Conservation (phyloP, 2,329 filamentous ascomycete genomes). For the Fusarium tuaranense region DNA sequence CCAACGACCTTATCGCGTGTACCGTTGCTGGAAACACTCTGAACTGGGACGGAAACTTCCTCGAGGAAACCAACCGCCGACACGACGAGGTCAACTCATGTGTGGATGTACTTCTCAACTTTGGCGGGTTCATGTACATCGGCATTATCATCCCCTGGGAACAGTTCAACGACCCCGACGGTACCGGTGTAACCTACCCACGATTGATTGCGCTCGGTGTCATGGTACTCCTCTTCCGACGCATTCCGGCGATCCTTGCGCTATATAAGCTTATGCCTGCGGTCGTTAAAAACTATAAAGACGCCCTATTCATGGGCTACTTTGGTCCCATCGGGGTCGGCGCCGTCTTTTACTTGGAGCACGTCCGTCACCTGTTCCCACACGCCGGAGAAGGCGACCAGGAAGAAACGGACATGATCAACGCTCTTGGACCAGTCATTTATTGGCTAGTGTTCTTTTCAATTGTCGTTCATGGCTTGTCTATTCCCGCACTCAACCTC, state of each 20-base stretch:
- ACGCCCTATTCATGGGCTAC: slow-evolving; percentile 72
- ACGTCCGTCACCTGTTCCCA: slow-evolving; percentile 57
- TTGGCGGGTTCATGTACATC: slow-evolving; percentile 71
- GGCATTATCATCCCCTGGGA: slow-evolving; percentile 67
- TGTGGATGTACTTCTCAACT: slow-evolving; percentile 69
- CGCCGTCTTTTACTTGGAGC: slow-evolving; percentile 78
- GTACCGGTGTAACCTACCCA: slow-evolving; percentile 63
- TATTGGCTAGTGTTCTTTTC: slow-evolving; percentile 54
- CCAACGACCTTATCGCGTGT: slow-evolving; percentile 70
- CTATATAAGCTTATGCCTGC: slow-evolving; percentile 67
- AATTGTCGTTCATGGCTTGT: slow-evolving; percentile 51
- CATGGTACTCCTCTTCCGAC: slow-evolving; percentile 65
- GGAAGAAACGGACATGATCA: slow-evolving; percentile 50
- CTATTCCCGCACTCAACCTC: slow-evolving; percentile 53
- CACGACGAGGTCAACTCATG: slow-evolving; percentile 72
- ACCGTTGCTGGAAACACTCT: slow-evolving; percentile 69
- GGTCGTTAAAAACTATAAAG: slow-evolving; percentile 64
- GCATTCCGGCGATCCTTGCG: slow-evolving; percentile 66
- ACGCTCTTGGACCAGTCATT: slow-evolving; percentile 53
- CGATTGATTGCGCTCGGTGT: slow-evolving; percentile 64
- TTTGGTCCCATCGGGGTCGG: slow-evolving; percentile 84
- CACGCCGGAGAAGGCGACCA: slow-evolving; percentile 48
- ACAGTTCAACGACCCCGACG: slow-evolving; percentile 63
- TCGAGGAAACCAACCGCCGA: slow-evolving; percentile 64
- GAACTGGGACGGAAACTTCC: slow-evolving; percentile 73